A percentile compares a stretch with the other conserved stretches of the same genome.
phyloP scores from a whole-genome alignment of 164 flowering plant genomes.

The Warburgia ugandensis region DNA sequence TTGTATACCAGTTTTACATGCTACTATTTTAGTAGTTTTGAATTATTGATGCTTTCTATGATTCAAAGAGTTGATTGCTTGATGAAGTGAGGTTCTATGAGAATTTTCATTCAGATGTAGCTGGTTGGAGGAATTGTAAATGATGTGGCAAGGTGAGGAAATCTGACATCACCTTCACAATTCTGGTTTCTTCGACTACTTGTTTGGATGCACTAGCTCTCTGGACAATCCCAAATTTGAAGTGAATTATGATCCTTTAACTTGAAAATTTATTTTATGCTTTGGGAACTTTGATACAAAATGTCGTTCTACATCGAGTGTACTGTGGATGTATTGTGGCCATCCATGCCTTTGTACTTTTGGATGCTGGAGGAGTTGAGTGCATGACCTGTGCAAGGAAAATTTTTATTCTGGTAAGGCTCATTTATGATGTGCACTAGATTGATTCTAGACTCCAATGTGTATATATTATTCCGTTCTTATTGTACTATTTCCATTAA shows the following conservation, averaged over 20 bases:
- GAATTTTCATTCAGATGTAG: constrained; percentile 50
- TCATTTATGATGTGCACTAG: neutral
- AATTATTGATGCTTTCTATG: no score
- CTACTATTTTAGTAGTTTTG: no score
- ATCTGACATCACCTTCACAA: neutral
- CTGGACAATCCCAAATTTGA: no score
- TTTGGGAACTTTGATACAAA: neutral
- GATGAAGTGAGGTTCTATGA: constrained; percentile 44
- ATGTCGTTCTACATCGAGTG: constrained; percentile 47
- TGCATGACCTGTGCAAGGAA: constrained; percentile 72
- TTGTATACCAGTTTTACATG: no score
- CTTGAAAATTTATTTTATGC: neutral
- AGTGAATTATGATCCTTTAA: no score
- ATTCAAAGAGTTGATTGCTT: neutral
- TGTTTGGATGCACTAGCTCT: no score
- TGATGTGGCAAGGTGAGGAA: constrained; percentile 72
- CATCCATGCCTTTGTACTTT: constrained; percentile 36
- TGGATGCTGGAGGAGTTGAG: constrained; percentile 90
- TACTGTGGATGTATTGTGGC: constrained; percentile 96
- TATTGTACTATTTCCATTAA: no score
- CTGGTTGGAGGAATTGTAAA: constrained; percentile 91
- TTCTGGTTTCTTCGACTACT: no score
- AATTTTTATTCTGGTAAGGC: constrained; percentile 45
- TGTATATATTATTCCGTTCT: no score
- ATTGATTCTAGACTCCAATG: no score